Evolutionary conservation across 345 rosid genomes (phyloP).

Genomic region (Populus davidiana): DNA sequence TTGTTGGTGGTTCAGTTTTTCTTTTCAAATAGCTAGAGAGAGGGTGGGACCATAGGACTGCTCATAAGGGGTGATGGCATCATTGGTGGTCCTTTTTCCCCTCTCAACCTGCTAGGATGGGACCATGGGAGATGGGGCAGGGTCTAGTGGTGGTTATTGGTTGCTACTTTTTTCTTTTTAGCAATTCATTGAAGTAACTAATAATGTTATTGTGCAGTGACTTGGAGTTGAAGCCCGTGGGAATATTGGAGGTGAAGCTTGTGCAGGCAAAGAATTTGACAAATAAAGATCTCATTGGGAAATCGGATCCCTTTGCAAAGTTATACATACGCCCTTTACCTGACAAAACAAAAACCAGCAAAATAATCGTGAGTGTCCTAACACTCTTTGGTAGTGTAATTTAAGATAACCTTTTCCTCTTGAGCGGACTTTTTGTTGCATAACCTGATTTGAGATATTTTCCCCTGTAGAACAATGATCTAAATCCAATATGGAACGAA

Average conservation of each 20-base stretch:
- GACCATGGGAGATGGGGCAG: not conserved
- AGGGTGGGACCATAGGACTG: not conserved
- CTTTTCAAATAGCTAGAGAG: not conserved
- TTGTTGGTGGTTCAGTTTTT: not conserved
- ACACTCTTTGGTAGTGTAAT: not conserved
- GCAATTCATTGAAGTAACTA: slow-evolving; percentile 4
- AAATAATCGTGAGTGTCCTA: slow-evolving; percentile 60
- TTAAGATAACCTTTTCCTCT: not conserved
- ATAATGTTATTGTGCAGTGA: slow-evolving; percentile 50
- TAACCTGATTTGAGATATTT: slow-evolving; percentile 14
- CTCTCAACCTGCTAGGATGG: not conserved
- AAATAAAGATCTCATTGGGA: slow-evolving; percentile 91
- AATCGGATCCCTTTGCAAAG: slow-evolving; percentile 93
- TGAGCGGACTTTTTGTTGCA: not conserved
- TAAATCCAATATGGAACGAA: slow-evolving; percentile 98
- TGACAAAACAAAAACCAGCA: slow-evolving; percentile 70
- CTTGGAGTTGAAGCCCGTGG: slow-evolving; percentile 90
- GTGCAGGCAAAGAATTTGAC: slow-evolving; percentile 92
- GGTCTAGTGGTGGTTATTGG: not conserved
- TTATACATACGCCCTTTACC: slow-evolving; percentile 81
- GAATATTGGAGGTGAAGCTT: slow-evolving; percentile 92
- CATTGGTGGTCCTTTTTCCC: not conserved
- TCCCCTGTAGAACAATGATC: slow-evolving; percentile 70
- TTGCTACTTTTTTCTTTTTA: not conserved
- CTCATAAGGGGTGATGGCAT: not conserved